Conservation (phyloP, 768 basidiomycete species). For the Boletus tylopilopsis region DNA sequence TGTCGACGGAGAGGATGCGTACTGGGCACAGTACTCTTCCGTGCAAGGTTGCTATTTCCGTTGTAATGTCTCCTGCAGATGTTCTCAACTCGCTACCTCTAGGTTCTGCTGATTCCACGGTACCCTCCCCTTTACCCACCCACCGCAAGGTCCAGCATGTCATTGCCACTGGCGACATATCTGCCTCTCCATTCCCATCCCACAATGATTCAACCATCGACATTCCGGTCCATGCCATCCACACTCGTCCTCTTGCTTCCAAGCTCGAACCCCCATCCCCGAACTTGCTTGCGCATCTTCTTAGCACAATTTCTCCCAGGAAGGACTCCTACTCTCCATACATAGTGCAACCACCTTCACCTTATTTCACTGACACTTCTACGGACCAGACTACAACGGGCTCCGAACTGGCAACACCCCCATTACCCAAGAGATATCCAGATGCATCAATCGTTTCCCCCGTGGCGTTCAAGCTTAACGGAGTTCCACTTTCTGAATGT, state of each 20-base stretch:
- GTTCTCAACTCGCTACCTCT: conserved; percentile 3
- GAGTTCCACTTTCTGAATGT: conserved; percentile 4
- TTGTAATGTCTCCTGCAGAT: conserved; percentile 10
- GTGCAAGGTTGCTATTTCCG: conserved; percentile 53
- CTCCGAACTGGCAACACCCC: conserved; percentile 26
- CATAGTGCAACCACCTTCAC: conserved; percentile 5
- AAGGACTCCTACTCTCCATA: conserved; percentile 12
- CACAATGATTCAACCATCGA: conserved; percentile 11
- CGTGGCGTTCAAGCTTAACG: conserved; percentile 11
- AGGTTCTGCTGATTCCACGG: conserved; percentile 73
- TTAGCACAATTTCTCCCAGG: conserved; percentile 25
- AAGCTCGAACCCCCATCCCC: conserved; percentile 26
- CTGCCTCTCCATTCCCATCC: background rate
- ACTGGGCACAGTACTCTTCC: conserved; percentile 71
- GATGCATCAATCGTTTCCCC: conserved; percentile 16
- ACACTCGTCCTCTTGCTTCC: conserved; percentile 7
- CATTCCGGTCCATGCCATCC: conserved; percentile 18
- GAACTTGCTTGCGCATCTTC: conserved; percentile 22
- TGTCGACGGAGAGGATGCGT: conserved; percentile 51
- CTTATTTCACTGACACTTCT: conserved; percentile 5
- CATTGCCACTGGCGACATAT: conserved; percentile 2
- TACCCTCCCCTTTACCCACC: conserved; percentile 46
- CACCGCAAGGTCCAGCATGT: conserved; percentile 25
- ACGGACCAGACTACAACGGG: conserved; percentile 16
- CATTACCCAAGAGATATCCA: conserved; percentile 6